These are phyloP conservation scores for Pulveroboletus sp. DNA, from an alignment of 768 basidiomycete species.

Conservation along the genomic window DNA sequence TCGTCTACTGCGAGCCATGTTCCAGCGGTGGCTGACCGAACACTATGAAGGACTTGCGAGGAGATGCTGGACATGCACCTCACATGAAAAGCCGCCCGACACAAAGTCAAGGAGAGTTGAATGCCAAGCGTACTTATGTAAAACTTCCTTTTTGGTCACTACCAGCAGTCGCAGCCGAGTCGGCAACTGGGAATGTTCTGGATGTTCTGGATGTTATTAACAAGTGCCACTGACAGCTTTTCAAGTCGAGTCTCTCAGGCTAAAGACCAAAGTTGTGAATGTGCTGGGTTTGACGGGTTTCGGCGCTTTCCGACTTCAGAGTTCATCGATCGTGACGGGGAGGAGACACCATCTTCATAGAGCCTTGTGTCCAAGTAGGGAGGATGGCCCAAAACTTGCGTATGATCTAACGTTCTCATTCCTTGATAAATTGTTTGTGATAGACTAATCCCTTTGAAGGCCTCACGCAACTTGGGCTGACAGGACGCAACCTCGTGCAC, in stretches of 20 bases:
- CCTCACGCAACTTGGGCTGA: not conserved
- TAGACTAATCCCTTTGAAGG: not conserved
- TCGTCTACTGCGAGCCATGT: constrained; percentile 46
- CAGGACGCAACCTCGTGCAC: not conserved
- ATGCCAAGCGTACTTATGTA: constrained; percentile 22
- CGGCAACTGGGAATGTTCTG: too few relatives aligned
- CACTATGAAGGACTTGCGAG: constrained; percentile 6
- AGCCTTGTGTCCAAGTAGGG: not conserved
- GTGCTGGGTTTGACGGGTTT: too few relatives aligned
- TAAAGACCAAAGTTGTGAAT: too few relatives aligned
- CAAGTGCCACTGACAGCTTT: too few relatives aligned
- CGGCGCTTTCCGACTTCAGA: too few relatives aligned
- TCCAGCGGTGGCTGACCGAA: constrained; percentile 6
- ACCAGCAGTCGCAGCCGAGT: too few relatives aligned
- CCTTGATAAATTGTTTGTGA: constrained; percentile 1
- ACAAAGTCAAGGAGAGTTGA: constrained; percentile 1
- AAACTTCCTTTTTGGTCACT: constrained; percentile 19
- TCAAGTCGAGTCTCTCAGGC: too few relatives aligned
- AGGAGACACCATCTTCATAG: not conserved
- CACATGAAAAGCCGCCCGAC: constrained; percentile 11
- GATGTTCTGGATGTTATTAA: too few relatives aligned
- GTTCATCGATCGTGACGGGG: not conserved
- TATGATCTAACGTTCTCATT: not conserved
- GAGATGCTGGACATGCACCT: constrained; percentile 9
- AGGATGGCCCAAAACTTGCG: not conserved